A percentile compares a stretch with the other conserved stretches of the same genome.
Evolutionary conservation across 768 basidiomycete genomes (phyloP).

Genomic region (Collybia nuda): DNA sequence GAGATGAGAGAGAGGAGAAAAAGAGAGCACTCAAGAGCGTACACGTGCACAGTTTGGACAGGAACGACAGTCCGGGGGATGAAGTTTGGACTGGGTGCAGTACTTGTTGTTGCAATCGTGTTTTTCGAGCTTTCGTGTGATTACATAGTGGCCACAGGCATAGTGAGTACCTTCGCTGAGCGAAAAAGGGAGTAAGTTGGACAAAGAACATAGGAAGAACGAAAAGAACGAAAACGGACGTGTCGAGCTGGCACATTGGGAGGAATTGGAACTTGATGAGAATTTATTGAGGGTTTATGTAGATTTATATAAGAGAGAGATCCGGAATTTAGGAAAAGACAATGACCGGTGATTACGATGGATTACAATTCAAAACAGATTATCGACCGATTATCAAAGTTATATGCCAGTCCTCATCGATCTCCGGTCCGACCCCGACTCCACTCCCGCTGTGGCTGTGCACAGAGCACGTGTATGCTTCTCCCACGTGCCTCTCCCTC

Average conservation of each 20-base stretch:
- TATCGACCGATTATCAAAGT: neutral
- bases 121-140: slow-evolving; percentile 50
- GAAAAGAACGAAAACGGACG: slow-evolving; percentile 33
- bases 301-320: neutral
- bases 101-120: slow-evolving; percentile 52
- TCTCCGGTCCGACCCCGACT: neutral
- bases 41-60: slow-evolving; percentile 47
- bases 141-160: slow-evolving; percentile 80
- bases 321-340: neutral
- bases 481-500: slow-evolving; percentile 15
- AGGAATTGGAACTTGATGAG: too few relatives aligned
- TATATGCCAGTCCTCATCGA: too few relatives aligned
- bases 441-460: too few relatives aligned
- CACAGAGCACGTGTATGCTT: too few relatives aligned
- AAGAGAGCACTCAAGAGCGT: slow-evolving; percentile 16
- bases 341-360: neutral
- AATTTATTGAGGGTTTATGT: slow-evolving; percentile 2
- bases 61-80: slow-evolving; percentile 32
- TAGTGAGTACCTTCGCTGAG: slow-evolving; percentile 71
- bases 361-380: neutral
- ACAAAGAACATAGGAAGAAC: slow-evolving; percentile 11
- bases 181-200: slow-evolving; percentile 20
- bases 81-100: slow-evolving; percentile 35
- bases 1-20: slow-evolving; percentile 4
- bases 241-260: slow-evolving; percentile 60